Percentiles rank a stretch among this genome's conserved stretches.
These are phyloP conservation scores for Erythrophleum fordii DNA, from an alignment of 306 rosid species.

Conservation along the genomic window DNA sequence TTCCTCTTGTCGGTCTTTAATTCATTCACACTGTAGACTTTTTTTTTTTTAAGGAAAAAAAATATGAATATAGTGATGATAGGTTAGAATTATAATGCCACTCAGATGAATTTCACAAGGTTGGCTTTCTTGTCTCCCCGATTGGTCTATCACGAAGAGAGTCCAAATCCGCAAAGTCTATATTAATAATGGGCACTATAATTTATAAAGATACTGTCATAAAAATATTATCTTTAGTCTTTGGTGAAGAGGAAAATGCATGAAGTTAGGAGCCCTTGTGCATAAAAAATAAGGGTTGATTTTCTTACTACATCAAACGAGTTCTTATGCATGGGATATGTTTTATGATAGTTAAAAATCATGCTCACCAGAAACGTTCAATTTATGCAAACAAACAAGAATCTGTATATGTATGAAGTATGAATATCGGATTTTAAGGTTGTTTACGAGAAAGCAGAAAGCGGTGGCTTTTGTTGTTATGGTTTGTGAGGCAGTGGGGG, in stretches of 20 bases:
- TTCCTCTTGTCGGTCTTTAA: too few species aligned
- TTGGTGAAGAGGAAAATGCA: not conserved
- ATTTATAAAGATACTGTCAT: not conserved
- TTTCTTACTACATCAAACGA: not conserved
- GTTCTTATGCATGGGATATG: not conserved
- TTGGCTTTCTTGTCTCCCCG: not conserved
- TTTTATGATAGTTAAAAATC: not conserved
- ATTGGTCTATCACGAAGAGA: too few species aligned
- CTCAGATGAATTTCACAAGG: not conserved
- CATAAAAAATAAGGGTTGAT: not conserved
- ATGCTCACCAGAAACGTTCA: not conserved
- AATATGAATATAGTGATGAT: too few species aligned
- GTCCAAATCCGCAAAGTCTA: too few species aligned
- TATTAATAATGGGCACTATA: too few species aligned
- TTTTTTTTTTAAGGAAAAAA: too few species aligned
- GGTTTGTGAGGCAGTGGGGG: not conserved
- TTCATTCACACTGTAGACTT: too few species aligned
- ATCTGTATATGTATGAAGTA: not conserved
- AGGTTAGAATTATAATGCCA: too few species aligned
- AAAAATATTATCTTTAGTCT: not conserved
- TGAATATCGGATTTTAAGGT: not conserved
- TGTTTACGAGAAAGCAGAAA: not conserved
- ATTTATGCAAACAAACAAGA: not conserved
- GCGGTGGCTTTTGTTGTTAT: not conserved
- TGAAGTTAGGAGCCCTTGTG: not conserved